Conservation (phyloP, 345 rosid genomes). For the Gossypium rotundifolium region DNA sequence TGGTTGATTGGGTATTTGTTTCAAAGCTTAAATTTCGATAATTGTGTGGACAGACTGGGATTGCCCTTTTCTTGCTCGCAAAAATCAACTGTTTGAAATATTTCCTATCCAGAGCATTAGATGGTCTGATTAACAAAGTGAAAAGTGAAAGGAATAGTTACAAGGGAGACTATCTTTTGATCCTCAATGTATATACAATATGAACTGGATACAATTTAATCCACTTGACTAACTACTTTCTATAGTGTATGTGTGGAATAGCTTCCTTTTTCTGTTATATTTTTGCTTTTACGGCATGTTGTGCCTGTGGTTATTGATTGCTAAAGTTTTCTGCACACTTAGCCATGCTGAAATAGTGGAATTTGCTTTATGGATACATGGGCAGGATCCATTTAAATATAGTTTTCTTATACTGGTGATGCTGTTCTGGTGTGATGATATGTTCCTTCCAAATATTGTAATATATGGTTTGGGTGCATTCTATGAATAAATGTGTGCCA, state of each 20-base stretch:
- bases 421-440: neutral
- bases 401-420: neutral
- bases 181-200: neutral
- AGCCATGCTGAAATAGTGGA: neutral
- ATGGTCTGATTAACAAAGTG: neutral
- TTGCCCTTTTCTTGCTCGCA: conserved; percentile 6
- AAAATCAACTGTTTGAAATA: neutral
- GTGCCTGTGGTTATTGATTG: neutral
- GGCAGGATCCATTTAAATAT: neutral
- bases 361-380: neutral
- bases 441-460: neutral
- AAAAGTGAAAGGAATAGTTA: neutral
- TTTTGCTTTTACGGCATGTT: neutral
- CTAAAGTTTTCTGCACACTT: neutral
- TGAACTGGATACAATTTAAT: neutral
- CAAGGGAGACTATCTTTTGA: neutral
- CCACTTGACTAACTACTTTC: neutral
- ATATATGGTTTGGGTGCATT: neutral
- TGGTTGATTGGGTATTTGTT: neutral
- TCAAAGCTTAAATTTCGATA: neutral
- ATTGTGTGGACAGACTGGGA: neutral
- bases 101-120: neutral
- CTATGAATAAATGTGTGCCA: neutral
- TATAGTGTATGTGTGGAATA: neutral
- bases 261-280: neutral